Evolutionary conservation across 2,329 filamentous ascomycete genomes (phyloP), one percentile per base, ranked within the genome.

Genomic region (Cytospora chrysosperma): DNA sequence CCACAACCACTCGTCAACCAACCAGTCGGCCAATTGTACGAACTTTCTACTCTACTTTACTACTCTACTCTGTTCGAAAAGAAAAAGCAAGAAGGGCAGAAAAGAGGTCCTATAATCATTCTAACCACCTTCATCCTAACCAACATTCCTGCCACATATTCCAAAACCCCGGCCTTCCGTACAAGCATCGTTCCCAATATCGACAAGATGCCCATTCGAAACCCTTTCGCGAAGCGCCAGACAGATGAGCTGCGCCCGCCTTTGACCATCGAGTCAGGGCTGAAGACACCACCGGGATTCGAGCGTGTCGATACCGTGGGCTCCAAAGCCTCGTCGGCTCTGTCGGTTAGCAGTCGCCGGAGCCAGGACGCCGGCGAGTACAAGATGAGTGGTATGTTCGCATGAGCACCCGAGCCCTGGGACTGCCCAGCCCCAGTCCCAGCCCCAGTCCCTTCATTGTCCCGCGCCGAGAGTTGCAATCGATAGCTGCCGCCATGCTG

Each of bases 351-450:
- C 72, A 63, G 64, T 28, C 81, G 80, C 70, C 83, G 77, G 70
- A 85, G 86, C 73, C 80, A 81, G 60, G 87, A 90, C 69, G 88
- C 82, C 40, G 86, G 85, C 68, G 89, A 92, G 74, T 92, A 92
- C 78, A 91, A 92, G 77, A 84, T 93, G 84, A 91, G 89, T 76
- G 89, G 90, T 92, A 84, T 72, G 86, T 76, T 15, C 59, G 59
- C 59, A 55, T 49, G 28, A 61, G 43, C 40, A n/a, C n/a, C 52
- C 59, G 54, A 21, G 51, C 57, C 57, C 37, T 54, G 26, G 17
- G 28, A 27, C 26, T 34, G 7, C 27, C 24, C 58, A n/a, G 24
- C 26, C 50, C 58, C n/a, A n/a, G n/a, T n/a, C n/a, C n/a, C n/a
- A n/a, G n/a, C 26, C 26, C 57, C 24, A 53, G 37, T 26, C 56